phyloP scores from a whole-genome alignment of 2,329 filamentous ascomycete genomes.

The Phialophora macrospora region DNA sequence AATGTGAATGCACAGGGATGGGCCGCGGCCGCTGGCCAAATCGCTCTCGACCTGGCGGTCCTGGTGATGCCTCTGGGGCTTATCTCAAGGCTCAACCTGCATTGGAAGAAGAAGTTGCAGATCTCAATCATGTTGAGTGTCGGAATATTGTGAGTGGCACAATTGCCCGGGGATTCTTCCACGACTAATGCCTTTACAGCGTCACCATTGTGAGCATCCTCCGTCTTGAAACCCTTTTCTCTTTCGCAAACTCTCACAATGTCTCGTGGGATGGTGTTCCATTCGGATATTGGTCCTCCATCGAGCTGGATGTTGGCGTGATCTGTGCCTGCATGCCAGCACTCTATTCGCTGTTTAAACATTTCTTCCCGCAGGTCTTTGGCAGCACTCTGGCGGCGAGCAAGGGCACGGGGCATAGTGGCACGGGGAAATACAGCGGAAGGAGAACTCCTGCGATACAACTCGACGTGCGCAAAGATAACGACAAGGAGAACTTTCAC shows the following conservation, averaged over 20 bases:
- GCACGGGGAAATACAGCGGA: conserved; percentile 4
- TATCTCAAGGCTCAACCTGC: conserved; percentile 42
- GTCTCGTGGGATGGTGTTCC: conserved; percentile 47
- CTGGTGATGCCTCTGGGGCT: conserved; percentile 57
- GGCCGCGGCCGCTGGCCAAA: conserved; percentile 60
- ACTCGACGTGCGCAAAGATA: conserved; percentile 9
- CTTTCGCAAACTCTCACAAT: conserved; percentile 47
- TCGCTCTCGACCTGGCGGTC: conserved; percentile 59
- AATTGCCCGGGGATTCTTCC: neutral
- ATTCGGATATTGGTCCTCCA: conserved; percentile 49
- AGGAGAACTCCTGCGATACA: conserved; percentile 8
- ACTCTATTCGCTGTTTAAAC: conserved; percentile 41
- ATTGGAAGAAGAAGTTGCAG: conserved; percentile 54
- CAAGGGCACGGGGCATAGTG: conserved; percentile 15
- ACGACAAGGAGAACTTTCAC: conserved; percentile 12
- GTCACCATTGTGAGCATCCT: conserved; percentile 53
- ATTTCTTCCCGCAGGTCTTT: conserved; percentile 33
- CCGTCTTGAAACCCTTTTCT: conserved; percentile 51
- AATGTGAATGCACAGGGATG: conserved; percentile 57
- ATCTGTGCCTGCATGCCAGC: conserved; percentile 54
- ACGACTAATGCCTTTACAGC: conserved; percentile 37
- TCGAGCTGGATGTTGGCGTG: conserved; percentile 52
- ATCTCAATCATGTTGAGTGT: conserved; percentile 59
- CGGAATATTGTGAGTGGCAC: conserved; percentile 49
- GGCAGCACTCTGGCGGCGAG: conserved; percentile 5